phyloP scores from a whole-genome alignment of 106 monocot genomes.

The Platanthera zijinensis region DNA sequence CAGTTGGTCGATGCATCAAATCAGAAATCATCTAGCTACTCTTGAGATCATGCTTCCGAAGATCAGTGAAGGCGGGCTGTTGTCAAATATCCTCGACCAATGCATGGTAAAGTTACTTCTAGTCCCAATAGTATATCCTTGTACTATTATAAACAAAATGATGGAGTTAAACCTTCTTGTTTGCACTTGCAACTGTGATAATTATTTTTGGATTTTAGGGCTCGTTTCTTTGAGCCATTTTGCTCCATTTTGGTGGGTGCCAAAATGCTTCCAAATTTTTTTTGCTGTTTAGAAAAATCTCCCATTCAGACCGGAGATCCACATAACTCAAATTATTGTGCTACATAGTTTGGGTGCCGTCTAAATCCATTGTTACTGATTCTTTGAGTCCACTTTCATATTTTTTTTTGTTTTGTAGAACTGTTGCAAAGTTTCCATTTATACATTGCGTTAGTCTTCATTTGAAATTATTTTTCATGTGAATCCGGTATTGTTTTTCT shows the following conservation, averaged over 20 bases:
- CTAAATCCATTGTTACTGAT: too few species aligned
- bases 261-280: too few species aligned
- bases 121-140: neutral
- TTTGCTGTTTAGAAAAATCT: too few species aligned
- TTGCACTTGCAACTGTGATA: neutral
- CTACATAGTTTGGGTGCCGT: too few species aligned
- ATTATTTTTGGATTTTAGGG: neutral
- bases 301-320: too few species aligned
- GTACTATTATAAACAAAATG: neutral
- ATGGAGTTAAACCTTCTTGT: neutral
- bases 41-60: conserved; percentile 89
- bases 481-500: neutral
- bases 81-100: conserved; percentile 86
- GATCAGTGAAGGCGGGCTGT: conserved; percentile 76
- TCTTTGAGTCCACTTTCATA: neutral
- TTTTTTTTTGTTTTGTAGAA: neutral
- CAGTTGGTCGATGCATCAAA: too few species aligned
- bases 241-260: too few species aligned
- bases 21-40: conserved; percentile 65
- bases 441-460: neutral
- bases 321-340: too few species aligned
- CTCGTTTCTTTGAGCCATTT: too few species aligned
- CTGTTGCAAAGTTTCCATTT: neutral
- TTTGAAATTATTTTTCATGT: neutral
- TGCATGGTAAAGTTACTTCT: conserved; percentile 62